A percentile compares a stretch with the other conserved stretches of the same genome.
Conservation (phyloP, 345 rosid genomes). For the Turritis glabra region DNA sequence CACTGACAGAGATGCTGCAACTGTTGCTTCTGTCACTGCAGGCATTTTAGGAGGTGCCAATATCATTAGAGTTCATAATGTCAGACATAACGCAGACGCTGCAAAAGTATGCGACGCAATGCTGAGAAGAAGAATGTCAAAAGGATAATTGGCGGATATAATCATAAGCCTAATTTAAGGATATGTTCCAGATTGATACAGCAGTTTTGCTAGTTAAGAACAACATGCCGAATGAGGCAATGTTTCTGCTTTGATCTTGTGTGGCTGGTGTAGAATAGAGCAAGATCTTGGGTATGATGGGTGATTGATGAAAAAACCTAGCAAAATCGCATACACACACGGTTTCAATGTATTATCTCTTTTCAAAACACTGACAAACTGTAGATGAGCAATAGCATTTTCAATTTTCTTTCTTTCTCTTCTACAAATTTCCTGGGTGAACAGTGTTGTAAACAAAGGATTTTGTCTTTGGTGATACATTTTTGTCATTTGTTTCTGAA, state of each 20-base stretch:
- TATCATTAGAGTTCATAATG: slow-evolving; percentile 89
- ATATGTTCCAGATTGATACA: background rate
- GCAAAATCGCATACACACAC: background rate
- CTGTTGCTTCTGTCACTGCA: slow-evolving; percentile 67
- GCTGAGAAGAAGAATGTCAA: slow-evolving; percentile 51
- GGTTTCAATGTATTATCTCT: background rate
- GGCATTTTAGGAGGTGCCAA: slow-evolving; percentile 78
- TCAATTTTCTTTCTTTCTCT: background rate
- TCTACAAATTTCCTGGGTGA: background rate
- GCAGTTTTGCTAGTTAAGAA: background rate
- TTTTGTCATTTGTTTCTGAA: background rate
- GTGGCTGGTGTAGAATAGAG: background rate
- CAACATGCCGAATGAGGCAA: background rate
- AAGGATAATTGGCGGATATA: slow-evolving; percentile 9
- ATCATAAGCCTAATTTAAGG: background rate
- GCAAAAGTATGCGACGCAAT: slow-evolving; percentile 78
- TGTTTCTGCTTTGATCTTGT: background rate
- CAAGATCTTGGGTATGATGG: slow-evolving; percentile 10
- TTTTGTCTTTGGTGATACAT: too few relatives aligned
- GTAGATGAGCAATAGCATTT: slow-evolving; percentile 1
- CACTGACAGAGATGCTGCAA: slow-evolving; percentile 84
- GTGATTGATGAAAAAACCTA: background rate
- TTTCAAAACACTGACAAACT: background rate
- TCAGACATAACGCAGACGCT: slow-evolving; percentile 72
- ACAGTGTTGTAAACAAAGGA: background rate